phyloP scores from a whole-genome alignment of 352 stramenopile genomes.

The Phytophthora kernoviae region DNA sequence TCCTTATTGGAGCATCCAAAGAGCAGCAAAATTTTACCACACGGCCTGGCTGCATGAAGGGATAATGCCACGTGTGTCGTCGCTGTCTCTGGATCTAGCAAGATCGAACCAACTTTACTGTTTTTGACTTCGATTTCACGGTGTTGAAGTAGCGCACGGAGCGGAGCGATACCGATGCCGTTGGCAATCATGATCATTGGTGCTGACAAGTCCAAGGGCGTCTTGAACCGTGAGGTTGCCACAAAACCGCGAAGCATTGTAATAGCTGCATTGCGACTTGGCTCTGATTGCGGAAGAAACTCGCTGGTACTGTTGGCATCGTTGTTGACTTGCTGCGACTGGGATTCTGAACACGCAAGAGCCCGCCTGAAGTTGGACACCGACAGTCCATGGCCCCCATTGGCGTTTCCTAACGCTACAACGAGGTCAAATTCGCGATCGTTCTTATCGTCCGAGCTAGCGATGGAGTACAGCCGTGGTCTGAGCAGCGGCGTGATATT shows the following conservation, averaged over 20 bases:
- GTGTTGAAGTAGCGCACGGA: conserved; percentile 62
- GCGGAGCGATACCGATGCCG: conserved; percentile 93
- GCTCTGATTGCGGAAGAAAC: background rate
- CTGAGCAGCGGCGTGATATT: conserved; percentile 86
- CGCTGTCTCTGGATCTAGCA: too few relatives aligned
- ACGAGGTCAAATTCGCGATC: conserved; percentile 87
- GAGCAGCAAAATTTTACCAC: conserved; percentile 39
- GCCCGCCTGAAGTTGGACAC: conserved; percentile 28
- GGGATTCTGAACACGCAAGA: conserved; percentile 2
- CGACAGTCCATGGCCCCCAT: conserved; percentile 28
- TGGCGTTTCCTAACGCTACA: conserved; percentile 80
- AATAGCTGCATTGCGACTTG: background rate
- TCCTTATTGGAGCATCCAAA: conserved; percentile 30
- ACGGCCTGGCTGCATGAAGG: too few relatives aligned
- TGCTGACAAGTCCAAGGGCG: conserved; percentile 68
- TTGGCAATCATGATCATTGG: conserved; percentile 93
- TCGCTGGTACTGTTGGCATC: background rate
- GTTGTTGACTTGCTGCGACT: background rate
- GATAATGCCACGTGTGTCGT: too few relatives aligned
- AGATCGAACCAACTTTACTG: background rate
- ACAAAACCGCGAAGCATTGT: conserved; percentile 76
- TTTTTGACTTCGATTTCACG: conserved; percentile 23
- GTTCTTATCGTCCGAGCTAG: conserved; percentile 74
- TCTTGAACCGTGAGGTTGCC: conserved; percentile 88
- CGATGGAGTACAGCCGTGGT: conserved; percentile 94